Percentiles rank a stretch among this genome's conserved stretches.
Conservation (phyloP, 768 basidiomycete species). For the Russula emetica region DNA sequence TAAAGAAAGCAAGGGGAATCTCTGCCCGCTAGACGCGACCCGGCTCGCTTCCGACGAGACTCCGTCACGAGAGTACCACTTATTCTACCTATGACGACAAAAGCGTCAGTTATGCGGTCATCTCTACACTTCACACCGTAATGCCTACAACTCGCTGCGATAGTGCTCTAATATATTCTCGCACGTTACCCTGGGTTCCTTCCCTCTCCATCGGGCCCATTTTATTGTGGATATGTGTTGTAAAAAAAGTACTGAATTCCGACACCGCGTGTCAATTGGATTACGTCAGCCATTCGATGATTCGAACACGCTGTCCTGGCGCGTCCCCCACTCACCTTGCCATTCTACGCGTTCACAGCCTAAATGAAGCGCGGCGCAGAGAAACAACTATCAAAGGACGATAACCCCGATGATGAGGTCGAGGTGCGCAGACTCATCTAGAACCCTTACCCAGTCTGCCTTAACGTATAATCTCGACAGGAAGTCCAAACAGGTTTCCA, state of each 20-base stretch:
- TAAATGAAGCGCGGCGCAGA: conserved; percentile 75
- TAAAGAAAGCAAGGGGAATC: not conserved
- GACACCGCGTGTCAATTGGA: not conserved
- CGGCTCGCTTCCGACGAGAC: conserved; percentile 7
- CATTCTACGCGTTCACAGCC: conserved; percentile 3
- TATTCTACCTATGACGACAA: not conserved
- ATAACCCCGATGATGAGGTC: conserved; percentile 40
- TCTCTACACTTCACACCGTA: no score
- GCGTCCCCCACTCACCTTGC: not conserved
- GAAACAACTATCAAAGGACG: conserved; percentile 60
- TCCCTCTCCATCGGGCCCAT: no score
- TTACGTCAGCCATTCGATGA: conserved; percentile 12
- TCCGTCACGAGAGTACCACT: no score
- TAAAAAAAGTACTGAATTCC: no score
- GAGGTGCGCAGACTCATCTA: conserved; percentile 29
- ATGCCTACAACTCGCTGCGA: no score
- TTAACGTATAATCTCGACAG: conserved; percentile 31
- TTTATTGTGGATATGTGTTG: no score
- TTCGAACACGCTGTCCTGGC: conserved; percentile 13
- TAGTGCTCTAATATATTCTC: no score
- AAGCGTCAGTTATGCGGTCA: not conserved
- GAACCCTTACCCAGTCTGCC: not conserved
- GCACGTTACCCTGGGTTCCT: no score
- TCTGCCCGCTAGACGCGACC: not conserved
- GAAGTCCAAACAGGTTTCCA: conserved; percentile 47